Percentiles rank a stretch among this genome's conserved stretches.
phyloP scores from a whole-genome alignment of 176 grass and related monocot genomes.

The Thinopyrum elongatum region DNA sequence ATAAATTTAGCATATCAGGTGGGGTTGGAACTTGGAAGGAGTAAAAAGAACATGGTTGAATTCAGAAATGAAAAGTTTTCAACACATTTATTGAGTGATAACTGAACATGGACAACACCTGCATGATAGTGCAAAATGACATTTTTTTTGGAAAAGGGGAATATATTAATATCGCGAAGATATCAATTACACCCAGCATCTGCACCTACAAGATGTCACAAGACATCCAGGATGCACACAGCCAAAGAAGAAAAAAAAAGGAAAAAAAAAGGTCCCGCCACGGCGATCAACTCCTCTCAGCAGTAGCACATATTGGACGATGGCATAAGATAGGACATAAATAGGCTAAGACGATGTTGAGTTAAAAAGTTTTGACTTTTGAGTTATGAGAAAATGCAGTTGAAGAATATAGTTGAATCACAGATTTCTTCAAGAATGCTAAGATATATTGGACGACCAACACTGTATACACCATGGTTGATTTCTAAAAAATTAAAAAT shows the following conservation, averaged over 20 bases:
- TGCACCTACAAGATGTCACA: no score
- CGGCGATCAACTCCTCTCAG: no score
- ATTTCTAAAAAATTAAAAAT: background rate
- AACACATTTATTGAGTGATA: background rate
- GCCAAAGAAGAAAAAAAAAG: no score
- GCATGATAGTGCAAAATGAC: conserved; percentile 1
- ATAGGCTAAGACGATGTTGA: background rate
- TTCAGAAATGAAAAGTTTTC: background rate
- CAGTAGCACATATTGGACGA: no score
- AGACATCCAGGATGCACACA: no score
- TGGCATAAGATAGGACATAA: background rate
- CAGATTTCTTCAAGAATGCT: background rate
- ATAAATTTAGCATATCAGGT: background rate
- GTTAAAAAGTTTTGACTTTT: background rate
- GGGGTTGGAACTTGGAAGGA: background rate
- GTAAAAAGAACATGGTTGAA: background rate
- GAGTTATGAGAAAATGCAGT: background rate
- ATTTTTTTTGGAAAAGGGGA: no score
- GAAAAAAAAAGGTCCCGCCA: no score
- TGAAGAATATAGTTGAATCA: background rate
- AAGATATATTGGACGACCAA: background rate
- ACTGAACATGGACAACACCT: background rate
- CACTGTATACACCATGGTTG: background rate
- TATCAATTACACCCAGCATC: no score
- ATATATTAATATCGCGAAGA: no score